phyloP scores from a whole-genome alignment of 2,329 filamentous ascomycete species.

The Exophiala mesophila region DNA sequence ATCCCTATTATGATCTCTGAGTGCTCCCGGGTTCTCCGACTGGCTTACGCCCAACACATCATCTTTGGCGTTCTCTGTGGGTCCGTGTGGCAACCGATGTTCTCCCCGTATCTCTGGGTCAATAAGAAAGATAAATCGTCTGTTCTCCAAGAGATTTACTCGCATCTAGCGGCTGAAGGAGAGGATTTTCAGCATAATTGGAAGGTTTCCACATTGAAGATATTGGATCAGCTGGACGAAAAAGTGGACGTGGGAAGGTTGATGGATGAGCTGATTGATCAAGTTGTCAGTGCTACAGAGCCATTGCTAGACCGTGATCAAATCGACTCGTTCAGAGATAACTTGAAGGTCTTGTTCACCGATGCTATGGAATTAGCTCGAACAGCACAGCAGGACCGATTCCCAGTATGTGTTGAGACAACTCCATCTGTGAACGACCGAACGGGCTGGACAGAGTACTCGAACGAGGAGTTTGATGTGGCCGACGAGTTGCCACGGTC shows the following conservation, averaged over 20 bases:
- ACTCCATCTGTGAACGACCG: not conserved
- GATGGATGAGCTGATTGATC: not conserved
- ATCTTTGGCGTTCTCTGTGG: slow-evolving; percentile 3
- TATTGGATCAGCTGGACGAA: slow-evolving; percentile 1
- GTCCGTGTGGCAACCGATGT: slow-evolving; percentile 3
- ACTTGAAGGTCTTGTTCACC: slow-evolving; percentile 1
- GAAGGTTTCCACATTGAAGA: slow-evolving; percentile 7
- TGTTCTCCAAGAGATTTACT: not conserved
- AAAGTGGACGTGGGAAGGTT: slow-evolving; percentile 1
- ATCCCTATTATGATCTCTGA: slow-evolving; percentile 1
- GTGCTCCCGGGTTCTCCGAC: slow-evolving; percentile 3
- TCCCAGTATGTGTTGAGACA: slow-evolving; percentile 1
- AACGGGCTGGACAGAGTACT: not conserved
- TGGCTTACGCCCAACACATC: slow-evolving; percentile 3
- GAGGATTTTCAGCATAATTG: slow-evolving; percentile 4
- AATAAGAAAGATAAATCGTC: not conserved
- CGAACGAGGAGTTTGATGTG: not conserved
- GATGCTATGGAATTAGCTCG: slow-evolving; percentile 2
- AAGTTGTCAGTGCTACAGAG: not conserved
- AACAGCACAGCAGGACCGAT: slow-evolving; percentile 1
- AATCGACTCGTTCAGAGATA: not conserved
- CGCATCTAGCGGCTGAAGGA: not conserved
- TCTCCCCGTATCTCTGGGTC: slow-evolving; percentile 5
- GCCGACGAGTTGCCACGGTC: not conserved
- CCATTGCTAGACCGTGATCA: slow-evolving; percentile 1